Evolutionary conservation across 805 yeast species (phyloP), one percentile per base, ranked within the genome.

Genomic region (Huiozyma sinensis): DNA sequence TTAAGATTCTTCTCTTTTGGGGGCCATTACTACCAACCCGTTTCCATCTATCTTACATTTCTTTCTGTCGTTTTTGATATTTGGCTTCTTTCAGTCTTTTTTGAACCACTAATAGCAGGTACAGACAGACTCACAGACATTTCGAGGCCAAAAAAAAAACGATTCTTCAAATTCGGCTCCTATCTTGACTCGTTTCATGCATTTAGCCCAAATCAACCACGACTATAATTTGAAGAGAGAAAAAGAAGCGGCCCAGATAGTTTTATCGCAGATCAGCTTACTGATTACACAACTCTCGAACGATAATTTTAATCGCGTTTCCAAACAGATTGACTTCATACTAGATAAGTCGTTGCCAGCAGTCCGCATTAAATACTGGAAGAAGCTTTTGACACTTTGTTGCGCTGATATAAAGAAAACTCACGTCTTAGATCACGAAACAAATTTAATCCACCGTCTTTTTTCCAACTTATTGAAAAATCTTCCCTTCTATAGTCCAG

Each of bases 341-440:
- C 36, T 60, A 39, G 53, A 55, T 36, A 54, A 51, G 38, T 53
- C 63, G 7, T 41, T 54, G 6, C 41, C 34, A 12, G 31, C 43
- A 31, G 53, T 53, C n/a, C 50, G 54, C 43, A 38, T 56, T 33
- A 52, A 47, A 41, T 57, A 53, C 48, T 60, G 65, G 65, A 49
- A 48, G 33, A 53, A 46, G 44, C 47, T 58, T 39, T 38, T 60
- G 38, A 43, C 49, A n/a, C 49, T 57, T 38, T 49, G 52, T 17
- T 49, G 57, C 8, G 40, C 43, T 31, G 52, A 50, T 44, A 55
- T 57, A 34, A 51, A 50, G 39, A 36, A 40, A 36, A 11, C 41
- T 11, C 49, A 47, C 38, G 40, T 41, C 31, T 48, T 57, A 33
- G 35, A 43, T 28, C 47, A 53, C 7, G 42, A 44, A 12, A 38